A percentile compares a stretch with the other conserved stretches of the same genome.
Evolutionary conservation across 257 asterid species (phyloP).

Genomic region (Solanum clarkiae): DNA sequence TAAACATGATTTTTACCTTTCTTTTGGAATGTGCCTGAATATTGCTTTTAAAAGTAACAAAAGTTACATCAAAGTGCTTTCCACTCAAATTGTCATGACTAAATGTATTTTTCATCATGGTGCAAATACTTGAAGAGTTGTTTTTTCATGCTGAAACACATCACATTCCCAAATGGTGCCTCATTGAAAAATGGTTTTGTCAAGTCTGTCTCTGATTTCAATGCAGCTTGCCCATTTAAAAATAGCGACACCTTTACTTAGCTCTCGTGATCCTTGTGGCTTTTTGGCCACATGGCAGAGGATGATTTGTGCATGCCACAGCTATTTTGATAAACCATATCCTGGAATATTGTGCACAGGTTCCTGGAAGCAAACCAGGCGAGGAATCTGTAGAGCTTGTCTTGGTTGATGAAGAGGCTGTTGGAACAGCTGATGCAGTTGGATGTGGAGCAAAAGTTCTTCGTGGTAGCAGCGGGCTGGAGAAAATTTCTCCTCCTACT

Average conservation of each 20-base stretch:
- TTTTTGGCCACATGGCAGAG: not conserved
- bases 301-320: not conserved
- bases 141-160: not conserved
- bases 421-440: slow-evolving; percentile 46
- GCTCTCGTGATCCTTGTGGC: not conserved
- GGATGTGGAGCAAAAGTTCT: slow-evolving; percentile 81
- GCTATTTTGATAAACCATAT: not conserved
- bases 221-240: no score
- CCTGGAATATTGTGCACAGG: slow-evolving; percentile 21
- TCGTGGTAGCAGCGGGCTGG: slow-evolving; percentile 13
- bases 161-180: not conserved
- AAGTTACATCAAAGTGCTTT: not conserved
- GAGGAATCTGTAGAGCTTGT: slow-evolving; percentile 33
- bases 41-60: not conserved
- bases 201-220: no score
- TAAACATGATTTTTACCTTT: not conserved
- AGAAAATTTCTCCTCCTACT: slow-evolving; percentile 1
- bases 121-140: not conserved
- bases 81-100: not conserved
- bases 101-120: not conserved
- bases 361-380: slow-evolving; percentile 64
- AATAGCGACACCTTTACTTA: not conserved
- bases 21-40: not conserved
- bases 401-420: slow-evolving; percentile 90
- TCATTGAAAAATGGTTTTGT: not conserved